Conservation (phyloP, 2,329 filamentous ascomycete species). For the Fusarium buxicola region DNA sequence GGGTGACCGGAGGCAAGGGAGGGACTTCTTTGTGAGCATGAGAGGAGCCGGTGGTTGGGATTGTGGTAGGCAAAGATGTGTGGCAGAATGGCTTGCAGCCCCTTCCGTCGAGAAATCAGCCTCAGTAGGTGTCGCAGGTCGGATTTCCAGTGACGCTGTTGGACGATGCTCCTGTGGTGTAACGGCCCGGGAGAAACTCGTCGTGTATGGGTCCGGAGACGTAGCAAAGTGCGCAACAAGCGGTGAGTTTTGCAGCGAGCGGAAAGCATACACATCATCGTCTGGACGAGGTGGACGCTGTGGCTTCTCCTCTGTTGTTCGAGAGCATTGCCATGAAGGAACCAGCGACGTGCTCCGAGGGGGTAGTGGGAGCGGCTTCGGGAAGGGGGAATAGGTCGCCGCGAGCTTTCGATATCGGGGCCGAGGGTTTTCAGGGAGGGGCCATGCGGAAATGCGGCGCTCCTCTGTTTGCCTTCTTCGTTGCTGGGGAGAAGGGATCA, state of each 20-base stretch:
- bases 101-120: conserved; percentile 33
- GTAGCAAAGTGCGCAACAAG: conserved; percentile 27
- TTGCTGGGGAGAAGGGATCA: conserved; percentile 49
- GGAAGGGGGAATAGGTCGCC: conserved; percentile 57
- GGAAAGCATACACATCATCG: conserved; percentile 36
- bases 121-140: conserved; percentile 20
- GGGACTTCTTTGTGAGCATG: conserved; percentile 47
- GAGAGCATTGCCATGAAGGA: conserved; percentile 48
- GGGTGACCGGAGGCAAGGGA: conserved; percentile 41
- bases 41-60: conserved; percentile 29
- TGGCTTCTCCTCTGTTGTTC: conserved; percentile 39
- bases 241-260: conserved; percentile 29
- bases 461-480: conserved; percentile 39
- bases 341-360: conserved; percentile 45
- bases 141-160: conserved; percentile 30
- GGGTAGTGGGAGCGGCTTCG: conserved; percentile 52
- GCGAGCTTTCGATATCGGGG: conserved; percentile 40
- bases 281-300: conserved; percentile 48
- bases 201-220: conserved; percentile 28
- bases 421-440: conserved; percentile 41
- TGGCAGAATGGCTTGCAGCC: conserved; percentile 40
- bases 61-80: conserved; percentile 35
- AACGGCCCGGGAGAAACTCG: conserved; percentile 25
- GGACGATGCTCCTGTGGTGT: conserved; percentile 31
- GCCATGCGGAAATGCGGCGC: conserved; percentile 44